Evolutionary conservation across 2,329 filamentous ascomycete genomes (phyloP).

Genomic region (Colletotrichum sp.): DNA sequence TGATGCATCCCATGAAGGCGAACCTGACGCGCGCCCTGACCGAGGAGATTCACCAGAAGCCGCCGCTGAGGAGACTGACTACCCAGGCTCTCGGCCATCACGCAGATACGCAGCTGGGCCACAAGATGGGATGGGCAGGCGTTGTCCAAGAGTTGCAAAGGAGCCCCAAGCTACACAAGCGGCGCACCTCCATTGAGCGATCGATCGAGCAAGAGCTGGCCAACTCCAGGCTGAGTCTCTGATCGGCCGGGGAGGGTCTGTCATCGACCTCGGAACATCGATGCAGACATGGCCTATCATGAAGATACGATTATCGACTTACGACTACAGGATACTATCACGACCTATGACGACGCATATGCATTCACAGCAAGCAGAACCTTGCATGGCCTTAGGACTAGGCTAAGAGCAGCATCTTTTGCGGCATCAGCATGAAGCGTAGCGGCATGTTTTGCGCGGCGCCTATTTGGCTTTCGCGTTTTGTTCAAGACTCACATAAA

Average conservation of each 20-base stretch:
- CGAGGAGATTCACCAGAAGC: slow-evolving; percentile 49
- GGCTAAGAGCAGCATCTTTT: background rate
- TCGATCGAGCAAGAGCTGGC: slow-evolving; percentile 44
- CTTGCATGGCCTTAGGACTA: background rate
- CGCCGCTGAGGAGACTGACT: slow-evolving; percentile 57
- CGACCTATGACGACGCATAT: background rate
- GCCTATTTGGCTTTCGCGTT: background rate
- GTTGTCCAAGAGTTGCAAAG: slow-evolving; percentile 68
- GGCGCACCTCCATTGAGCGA: slow-evolving; percentile 67
- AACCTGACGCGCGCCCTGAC: slow-evolving; percentile 44
- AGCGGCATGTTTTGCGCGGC: background rate
- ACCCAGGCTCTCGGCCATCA: slow-evolving; percentile 60
- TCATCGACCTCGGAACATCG: background rate
- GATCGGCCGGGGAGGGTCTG: slow-evolving; percentile 19
- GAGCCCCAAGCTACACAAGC: slow-evolving; percentile 64
- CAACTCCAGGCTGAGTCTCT: slow-evolving; percentile 36
- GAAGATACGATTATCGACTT: background rate
- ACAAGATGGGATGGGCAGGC: slow-evolving; percentile 65
- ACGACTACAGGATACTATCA: slow-evolving; percentile 1
- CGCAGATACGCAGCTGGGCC: slow-evolving; percentile 50
- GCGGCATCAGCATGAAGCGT: background rate
- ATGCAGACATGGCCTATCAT: background rate
- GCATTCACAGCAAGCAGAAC: background rate
- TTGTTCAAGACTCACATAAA: background rate
- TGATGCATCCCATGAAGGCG: slow-evolving; percentile 28